Base-by-base conservation (phyloP, 139 green algal genomes). In the Eudorina sp. region DNA sequence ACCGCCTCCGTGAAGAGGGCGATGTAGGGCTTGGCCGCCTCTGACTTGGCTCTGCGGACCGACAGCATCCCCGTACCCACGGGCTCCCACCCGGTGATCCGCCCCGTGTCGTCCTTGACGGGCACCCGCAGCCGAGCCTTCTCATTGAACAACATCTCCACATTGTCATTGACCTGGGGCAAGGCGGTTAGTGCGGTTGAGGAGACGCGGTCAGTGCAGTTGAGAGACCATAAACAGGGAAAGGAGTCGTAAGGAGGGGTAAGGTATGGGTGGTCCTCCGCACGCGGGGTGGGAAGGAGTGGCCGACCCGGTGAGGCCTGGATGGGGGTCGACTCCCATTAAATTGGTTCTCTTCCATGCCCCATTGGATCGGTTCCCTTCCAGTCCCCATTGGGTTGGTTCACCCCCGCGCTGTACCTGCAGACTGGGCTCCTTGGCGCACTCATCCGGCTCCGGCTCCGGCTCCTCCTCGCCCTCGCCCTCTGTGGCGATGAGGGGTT, bases 121-220 rank as follows among this genome's bases (percentile, higher is more conserved):
- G 80, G 80, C 62, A 86, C n/a, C 69, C 73, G 83, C 38, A 88
- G 34, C 38, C 83, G 68, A 5, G 83, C 83, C 69, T 88, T 88
- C 36, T 58, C 68, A 9, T 46, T 62, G 68, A 88, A 88, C 51
- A 88, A 34, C 38, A 88, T 43, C 16, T 88, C 83, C 27, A 88
- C 48, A 53, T 53, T 88, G n/a, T 88, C 83, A 51, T 88, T 68
- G 29, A 86, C 80, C 80, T 86, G 79, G 1, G 34, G 40, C 11
- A 13, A 55, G 48, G 48, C 48, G 48, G 48, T n/a, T n/a, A n/a
- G n/a, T n/a, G n/a, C n/a, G n/a, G n/a, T n/a, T n/a, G n/a, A n/a
- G n/a, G n/a, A n/a, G n/a, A n/a, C n/a, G n/a, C n/a, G n/a, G n/a
- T n/a, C n/a, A n/a, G n/a, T n/a, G n/a, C n/a, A n/a, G n/a, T n/a